Evolutionary conservation across 1,284 basidiomycete genomes (phyloP).

Genomic region (Ustilago trichophora): DNA sequence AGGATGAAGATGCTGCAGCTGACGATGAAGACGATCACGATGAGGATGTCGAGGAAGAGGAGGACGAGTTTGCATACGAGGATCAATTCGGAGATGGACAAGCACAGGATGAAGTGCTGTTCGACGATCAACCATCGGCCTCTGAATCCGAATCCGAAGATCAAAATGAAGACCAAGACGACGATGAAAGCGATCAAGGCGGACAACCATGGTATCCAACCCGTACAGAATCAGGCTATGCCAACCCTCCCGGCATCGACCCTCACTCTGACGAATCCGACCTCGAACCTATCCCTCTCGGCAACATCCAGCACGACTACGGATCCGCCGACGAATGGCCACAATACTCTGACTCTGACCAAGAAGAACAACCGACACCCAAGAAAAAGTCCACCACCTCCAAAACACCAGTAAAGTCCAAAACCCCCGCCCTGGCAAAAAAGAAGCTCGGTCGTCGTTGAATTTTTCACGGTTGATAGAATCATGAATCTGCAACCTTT

Average conservation of each 20-base stretch:
- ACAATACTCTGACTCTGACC: conserved; percentile 24
- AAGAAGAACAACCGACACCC: conserved; percentile 10
- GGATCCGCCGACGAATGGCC: conserved; percentile 37
- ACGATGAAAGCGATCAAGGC: conserved; percentile 19
- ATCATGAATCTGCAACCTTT: too few species aligned
- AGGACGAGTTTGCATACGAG: conserved; percentile 62
- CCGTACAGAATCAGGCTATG: conserved; percentile 15
- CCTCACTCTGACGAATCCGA: conserved; percentile 49
- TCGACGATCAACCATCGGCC: conserved; percentile 3
- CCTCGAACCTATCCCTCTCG: conserved; percentile 54
- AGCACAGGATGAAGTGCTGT: conserved; percentile 17
- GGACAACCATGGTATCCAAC: conserved; percentile 20
- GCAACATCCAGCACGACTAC: conserved; percentile 45
- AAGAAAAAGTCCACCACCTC: conserved; percentile 7
- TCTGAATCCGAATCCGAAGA: not conserved
- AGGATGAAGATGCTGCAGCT: conserved; percentile 26
- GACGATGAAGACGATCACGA: conserved; percentile 17
- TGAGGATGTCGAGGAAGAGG: conserved; percentile 29
- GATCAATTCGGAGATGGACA: conserved; percentile 32
- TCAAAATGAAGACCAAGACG: conserved; percentile 17
- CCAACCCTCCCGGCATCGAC: conserved; percentile 31
- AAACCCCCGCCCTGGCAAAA: too few species aligned
- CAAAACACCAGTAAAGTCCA: too few species aligned
- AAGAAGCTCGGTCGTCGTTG: conserved; percentile 21
- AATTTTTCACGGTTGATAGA: too few species aligned